These are phyloP conservation scores for Hortaea sp. DNA, from an alignment of 2,329 filamentous ascomycete genomes.

Conservation along the genomic window DNA sequence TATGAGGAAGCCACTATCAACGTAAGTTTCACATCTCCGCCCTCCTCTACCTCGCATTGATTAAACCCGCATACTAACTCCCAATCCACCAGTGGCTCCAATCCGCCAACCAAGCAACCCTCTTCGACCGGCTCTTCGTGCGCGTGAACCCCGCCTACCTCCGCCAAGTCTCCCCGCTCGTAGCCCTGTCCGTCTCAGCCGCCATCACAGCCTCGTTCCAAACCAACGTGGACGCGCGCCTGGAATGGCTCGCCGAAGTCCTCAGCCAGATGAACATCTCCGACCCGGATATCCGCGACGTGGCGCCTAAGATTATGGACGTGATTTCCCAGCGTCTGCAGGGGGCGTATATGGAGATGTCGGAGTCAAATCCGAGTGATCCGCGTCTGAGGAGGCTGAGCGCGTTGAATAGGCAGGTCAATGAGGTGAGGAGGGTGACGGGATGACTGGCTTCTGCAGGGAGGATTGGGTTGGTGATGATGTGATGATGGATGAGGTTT, in stretches of 20 bases:
- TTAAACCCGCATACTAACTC: conserved; percentile 22
- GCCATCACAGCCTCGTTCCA: conserved; percentile 50
- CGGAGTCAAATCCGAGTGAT: conserved; percentile 42
- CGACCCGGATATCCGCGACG: conserved; percentile 41
- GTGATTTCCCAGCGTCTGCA: conserved; percentile 49
- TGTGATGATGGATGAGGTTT: not conserved
- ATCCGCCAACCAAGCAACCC: conserved; percentile 46
- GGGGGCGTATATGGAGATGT: conserved; percentile 46
- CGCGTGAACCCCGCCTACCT: conserved; percentile 48
- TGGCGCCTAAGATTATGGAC: conserved; percentile 51
- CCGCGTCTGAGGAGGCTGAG: conserved; percentile 29
- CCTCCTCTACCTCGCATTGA: not conserved
- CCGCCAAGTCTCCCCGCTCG: conserved; percentile 44
- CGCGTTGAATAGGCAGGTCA: conserved; percentile 19
- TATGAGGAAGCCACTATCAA: conserved; percentile 38
- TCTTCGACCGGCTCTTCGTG: conserved; percentile 55
- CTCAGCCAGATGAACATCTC: conserved; percentile 41
- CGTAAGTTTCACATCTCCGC: conserved; percentile 13
- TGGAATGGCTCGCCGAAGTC: conserved; percentile 49
- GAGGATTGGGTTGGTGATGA: conserved; percentile 1
- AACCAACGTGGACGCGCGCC: conserved; percentile 43
- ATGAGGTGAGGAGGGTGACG: conserved; percentile 11
- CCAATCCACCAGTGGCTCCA: conserved; percentile 44
- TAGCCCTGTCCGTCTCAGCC: conserved; percentile 51
- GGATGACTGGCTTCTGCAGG: conserved; percentile 6